Conservation (phyloP, 495 filamentous ascomycete genomes). For the Neurospora sublineolata region DNA sequence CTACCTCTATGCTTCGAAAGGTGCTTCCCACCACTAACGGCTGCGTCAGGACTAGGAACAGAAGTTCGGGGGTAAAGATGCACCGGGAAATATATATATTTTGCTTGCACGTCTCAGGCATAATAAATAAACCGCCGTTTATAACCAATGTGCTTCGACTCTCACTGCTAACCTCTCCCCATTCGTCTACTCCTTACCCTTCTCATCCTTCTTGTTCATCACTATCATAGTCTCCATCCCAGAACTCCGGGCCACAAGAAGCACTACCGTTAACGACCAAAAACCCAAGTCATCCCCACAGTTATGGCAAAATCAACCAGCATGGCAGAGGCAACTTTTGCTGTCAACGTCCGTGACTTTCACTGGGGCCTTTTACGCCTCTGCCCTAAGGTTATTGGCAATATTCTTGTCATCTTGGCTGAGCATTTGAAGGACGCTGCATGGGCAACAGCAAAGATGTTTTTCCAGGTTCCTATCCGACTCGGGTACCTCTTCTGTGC, state of each 20-base stretch:
- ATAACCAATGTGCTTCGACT: background rate
- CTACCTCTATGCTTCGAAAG: background rate
- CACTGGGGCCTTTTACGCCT: background rate
- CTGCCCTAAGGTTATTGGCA: background rate
- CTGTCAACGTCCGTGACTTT: background rate
- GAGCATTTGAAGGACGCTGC: background rate
- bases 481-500: background rate
- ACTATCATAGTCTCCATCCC: background rate
- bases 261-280: background rate
- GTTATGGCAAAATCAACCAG: background rate
- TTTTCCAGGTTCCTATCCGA: background rate
- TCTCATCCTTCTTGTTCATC: background rate
- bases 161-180: background rate
- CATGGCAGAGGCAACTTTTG: background rate
- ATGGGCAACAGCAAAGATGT: background rate
- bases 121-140: background rate
- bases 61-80: background rate
- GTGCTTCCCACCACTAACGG: background rate
- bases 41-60: background rate
- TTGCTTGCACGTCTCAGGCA: background rate
- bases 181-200: background rate
- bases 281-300: background rate
- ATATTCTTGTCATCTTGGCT: background rate
- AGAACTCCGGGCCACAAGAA: background rate
- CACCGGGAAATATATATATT: background rate